Evolutionary conservation across 352 stramenopile genomes (phyloP), one percentile per base, ranked within the genome.

Genomic region (Poterioochromonas sp.): DNA sequence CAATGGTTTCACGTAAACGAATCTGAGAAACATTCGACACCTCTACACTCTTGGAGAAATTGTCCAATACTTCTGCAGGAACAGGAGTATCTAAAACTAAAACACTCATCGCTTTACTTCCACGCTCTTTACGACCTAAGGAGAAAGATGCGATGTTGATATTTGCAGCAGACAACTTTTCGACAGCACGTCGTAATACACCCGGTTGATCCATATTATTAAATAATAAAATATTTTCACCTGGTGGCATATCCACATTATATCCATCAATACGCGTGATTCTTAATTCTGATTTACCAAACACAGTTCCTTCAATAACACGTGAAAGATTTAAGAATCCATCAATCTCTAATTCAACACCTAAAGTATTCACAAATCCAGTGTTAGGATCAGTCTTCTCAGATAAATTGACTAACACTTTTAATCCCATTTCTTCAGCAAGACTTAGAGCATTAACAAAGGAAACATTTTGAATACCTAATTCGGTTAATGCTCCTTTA

Each of bases 121-220:
- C 87, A 41, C 84, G 83, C 37, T 82, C 80, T 69, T 93, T 84
- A 49, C 91, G 88, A 5, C 91, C 91, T 41, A 96, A 85, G 0
- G 89, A 88, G 78, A 96, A 96, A 82, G 88, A 90, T 35, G 90
- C 91, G 80, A 97, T 97, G 83, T 97, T 97, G 79, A 96, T 93
- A 81, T 90, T 71, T 80, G 92, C 85, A 65, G 90, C 87, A 29
- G 89, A 89, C 20, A 95, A 80, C 63, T 92, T 90, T 1, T 85
- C 87, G 41, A 90, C 94, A 71, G 97, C 89, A 49, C 88, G 85
- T 79, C 91, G 84, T 68, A 97, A 83, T 77, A 96, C 91, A 26
- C 92, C 92, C 18, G 92, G 90, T 73, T 91, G 82, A 84, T 97
- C 92, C 0, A 84, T 87, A 85, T 97, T 97, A 85, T 92, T 90